phyloP scores from a whole-genome alignment of 2,329 filamentous ascomycete genomes.

The Fusarium globosum region DNA sequence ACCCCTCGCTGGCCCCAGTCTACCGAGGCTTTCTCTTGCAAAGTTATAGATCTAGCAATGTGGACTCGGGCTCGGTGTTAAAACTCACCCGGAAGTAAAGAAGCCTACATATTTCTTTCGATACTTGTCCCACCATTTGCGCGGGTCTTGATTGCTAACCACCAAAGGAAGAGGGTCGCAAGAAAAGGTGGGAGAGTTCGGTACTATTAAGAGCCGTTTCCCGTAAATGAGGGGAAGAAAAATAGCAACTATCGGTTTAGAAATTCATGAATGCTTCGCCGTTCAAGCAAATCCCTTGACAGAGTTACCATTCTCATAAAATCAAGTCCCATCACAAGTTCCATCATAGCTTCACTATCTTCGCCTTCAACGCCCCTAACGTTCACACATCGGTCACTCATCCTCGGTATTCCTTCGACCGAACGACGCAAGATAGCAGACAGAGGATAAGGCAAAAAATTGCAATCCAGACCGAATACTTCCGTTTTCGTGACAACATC shows the following conservation, averaged over 20 bases:
- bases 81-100: slow-evolving; percentile 1
- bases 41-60: slow-evolving; percentile 6
- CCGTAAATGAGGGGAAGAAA: slow-evolving; percentile 32
- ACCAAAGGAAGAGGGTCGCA: slow-evolving; percentile 18
- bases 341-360: not conserved
- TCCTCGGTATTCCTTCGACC: not conserved
- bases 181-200: slow-evolving; percentile 19
- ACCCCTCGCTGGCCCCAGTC: slow-evolving; percentile 8
- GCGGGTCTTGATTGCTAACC: slow-evolving; percentile 33
- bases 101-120: slow-evolving; percentile 1
- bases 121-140: slow-evolving; percentile 31
- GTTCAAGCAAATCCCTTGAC: not conserved
- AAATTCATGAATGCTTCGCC: not conserved
- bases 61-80: slow-evolving; percentile 17
- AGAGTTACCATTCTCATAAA: not conserved
- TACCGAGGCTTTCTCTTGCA: slow-evolving; percentile 2
- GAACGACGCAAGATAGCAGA: not conserved
- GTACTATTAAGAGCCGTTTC: slow-evolving; percentile 35
- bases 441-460: not conserved
- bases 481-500: not conserved
- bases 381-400: not conserved
- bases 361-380: not conserved
- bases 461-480: not conserved
- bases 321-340: not conserved
- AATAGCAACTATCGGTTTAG: not conserved